A percentile compares a stretch with the other conserved stretches of the same genome.
Conservation (phyloP, 2,329 filamentous ascomycete species). For the Waltergamsia citrina region DNA sequence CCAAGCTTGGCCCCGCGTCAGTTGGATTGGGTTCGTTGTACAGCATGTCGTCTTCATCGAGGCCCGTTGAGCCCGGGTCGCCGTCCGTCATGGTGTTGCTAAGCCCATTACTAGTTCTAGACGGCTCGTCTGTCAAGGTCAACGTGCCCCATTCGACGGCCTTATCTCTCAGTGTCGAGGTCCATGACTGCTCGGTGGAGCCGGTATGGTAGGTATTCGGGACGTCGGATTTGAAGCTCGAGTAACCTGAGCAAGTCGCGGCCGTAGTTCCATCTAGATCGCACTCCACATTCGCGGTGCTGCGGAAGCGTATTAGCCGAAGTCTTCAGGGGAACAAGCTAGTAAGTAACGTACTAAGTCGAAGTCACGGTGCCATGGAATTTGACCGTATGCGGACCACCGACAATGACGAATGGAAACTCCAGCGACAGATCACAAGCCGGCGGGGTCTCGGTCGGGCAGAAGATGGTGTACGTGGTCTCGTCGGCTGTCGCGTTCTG, state of each 20-base stretch:
- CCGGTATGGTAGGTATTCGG: constrained; percentile 27
- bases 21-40: no score
- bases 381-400: constrained; percentile 32
- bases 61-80: background rate
- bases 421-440: constrained; percentile 34
- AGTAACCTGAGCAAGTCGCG: constrained; percentile 38
- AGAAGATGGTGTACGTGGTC: constrained; percentile 41
- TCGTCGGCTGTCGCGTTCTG: constrained; percentile 23
- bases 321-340: background rate
- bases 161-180: constrained; percentile 29
- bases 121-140: constrained; percentile 28
- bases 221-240: constrained; percentile 30
- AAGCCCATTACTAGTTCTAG: constrained; percentile 16
- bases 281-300: constrained; percentile 24
- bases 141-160: constrained; percentile 34
- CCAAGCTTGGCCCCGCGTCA: no score
- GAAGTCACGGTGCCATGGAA: constrained; percentile 33
- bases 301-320: background rate
- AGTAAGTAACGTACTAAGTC: constrained; percentile 22
- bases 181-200: constrained; percentile 34
- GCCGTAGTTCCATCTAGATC: constrained; percentile 28
- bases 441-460: constrained; percentile 27
- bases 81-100: constrained; percentile 11
- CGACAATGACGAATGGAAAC: constrained; percentile 35
- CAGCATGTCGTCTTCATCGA: no score